Conservation (phyloP, 202 grass and related monocot genomes). For the Elaeis oleifera region DNA sequence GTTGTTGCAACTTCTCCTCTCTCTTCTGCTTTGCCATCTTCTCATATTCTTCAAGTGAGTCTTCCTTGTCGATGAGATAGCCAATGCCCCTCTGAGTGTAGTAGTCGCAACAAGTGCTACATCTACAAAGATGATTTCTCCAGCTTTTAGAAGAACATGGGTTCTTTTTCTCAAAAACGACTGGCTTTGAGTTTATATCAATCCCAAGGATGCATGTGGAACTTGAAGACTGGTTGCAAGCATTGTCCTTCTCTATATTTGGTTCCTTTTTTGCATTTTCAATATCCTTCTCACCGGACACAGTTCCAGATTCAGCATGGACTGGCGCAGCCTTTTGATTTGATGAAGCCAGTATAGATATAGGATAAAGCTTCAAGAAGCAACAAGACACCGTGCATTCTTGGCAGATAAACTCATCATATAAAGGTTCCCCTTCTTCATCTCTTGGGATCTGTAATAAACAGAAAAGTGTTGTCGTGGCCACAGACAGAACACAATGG, state of each 20-base stretch:
- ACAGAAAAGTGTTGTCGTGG: slow-evolving; percentile 1
- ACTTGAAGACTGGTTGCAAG: slow-evolving; percentile 20
- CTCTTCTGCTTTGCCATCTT: slow-evolving; percentile 76
- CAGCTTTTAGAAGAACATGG: slow-evolving; percentile 80
- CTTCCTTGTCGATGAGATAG: slow-evolving; percentile 72
- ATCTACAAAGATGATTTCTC: slow-evolving; percentile 80
- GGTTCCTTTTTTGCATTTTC: slow-evolving; percentile 10
- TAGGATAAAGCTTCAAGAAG: slow-evolving; percentile 78
- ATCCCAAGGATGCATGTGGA: slow-evolving; percentile 50
- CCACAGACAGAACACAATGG: neutral
- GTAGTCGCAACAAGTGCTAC: slow-evolving; percentile 46
- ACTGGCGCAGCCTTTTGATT: slow-evolving; percentile 28
- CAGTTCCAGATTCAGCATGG: slow-evolving; percentile 9
- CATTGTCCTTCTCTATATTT: slow-evolving; percentile 25
- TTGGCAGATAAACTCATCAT: slow-evolving; percentile 85
- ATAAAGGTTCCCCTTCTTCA: slow-evolving; percentile 82
- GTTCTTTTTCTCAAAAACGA: slow-evolving; percentile 34
- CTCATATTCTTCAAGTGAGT: slow-evolving; percentile 92
- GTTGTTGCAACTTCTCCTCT: slow-evolving; percentile 80
- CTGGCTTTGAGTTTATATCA: slow-evolving; percentile 43
- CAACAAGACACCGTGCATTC: slow-evolving; percentile 54
- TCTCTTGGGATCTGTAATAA: slow-evolving; percentile 70
- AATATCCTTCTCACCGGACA: slow-evolving; percentile 12
- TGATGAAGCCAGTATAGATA: slow-evolving; percentile 40
- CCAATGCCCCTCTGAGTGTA: slow-evolving; percentile 45